Evolutionary conservation across 306 rosid genomes (phyloP), one percentile per base, ranked within the genome.

Genomic region (Rosa multiflora): DNA sequence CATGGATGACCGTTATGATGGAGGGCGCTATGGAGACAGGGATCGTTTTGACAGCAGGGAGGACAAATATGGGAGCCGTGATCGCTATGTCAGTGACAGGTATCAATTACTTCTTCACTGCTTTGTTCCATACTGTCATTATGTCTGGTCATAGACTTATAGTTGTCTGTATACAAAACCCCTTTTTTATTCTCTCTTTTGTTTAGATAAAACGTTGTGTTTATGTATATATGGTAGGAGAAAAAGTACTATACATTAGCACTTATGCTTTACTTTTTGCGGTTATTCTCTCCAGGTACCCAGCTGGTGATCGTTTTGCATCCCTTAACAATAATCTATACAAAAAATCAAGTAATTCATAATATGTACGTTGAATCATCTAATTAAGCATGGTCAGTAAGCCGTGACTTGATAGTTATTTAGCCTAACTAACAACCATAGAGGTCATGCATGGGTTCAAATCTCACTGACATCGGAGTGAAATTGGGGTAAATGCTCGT

Each of bases 71-170:
- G 91, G 93, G 29, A 80, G 86, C 80, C 97, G 94, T 17, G 97
- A 90, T 82, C 96, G 98, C 81, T 87, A 86, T 85, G 66, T 83
- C 11, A 85, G 86, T 78, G 97, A 96, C 90, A 93, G 98, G 99
- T 93, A 88, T 62, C 3, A 74, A 73, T 61, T 73, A 71, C 68
- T 68, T 46, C 20, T 51, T 15, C 44, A 70, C 13, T 75, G n/a
- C 35, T 44, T 55, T 78, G 61, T 46, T 13, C 67, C 53, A n/a
- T 78, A 53, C 37, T 40, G 23, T 15, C 53, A 43, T 8, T 78
- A 37, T 74, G 70, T 29, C 10, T 39, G 71, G 26, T 67, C 7
- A 13, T 21, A 21, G 14, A 3, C 0, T 49, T 47, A 47, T 55
- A 55, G 26, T 55, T 13, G 20, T 15, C 3, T 1, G 40, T 11